These are phyloP conservation scores for Thalia dealbata DNA, from an alignment of 176 grass and related monocot species.

Conservation along the genomic window DNA sequence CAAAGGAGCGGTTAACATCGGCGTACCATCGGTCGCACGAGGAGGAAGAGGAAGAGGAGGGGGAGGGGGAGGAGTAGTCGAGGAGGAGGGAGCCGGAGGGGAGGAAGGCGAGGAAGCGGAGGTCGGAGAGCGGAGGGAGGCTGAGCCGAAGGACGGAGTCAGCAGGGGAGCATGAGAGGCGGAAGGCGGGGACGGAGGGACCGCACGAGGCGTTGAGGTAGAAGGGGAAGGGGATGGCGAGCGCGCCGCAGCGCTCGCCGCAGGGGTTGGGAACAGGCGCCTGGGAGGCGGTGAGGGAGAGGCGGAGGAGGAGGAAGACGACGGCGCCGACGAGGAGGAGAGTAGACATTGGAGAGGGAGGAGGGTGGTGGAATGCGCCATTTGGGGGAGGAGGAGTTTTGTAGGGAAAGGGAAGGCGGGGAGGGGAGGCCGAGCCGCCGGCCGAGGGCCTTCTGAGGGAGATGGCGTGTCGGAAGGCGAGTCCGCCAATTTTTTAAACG, in stretches of 20 bases:
- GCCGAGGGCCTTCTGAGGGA: slow-evolving; percentile 7
- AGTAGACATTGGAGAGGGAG: slow-evolving; percentile 4
- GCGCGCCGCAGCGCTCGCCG: slow-evolving; percentile 44
- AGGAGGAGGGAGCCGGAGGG: slow-evolving; percentile 56
- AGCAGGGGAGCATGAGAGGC: slow-evolving; percentile 36
- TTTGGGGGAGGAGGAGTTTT: slow-evolving; percentile 1
- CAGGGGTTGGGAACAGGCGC: slow-evolving; percentile 20
- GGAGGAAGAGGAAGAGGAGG: slow-evolving; percentile 21
- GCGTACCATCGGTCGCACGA: slow-evolving; percentile 49
- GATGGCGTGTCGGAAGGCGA: slow-evolving; percentile 3
- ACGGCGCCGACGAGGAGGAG: background rate
- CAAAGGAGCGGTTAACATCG: slow-evolving; percentile 31
- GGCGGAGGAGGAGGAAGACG: slow-evolving; percentile 6
- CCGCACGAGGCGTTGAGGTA: slow-evolving; percentile 61
- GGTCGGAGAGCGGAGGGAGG: slow-evolving; percentile 17
- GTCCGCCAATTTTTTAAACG: slow-evolving; percentile 3
- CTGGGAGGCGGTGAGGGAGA: background rate
- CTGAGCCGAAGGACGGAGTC: slow-evolving; percentile 32
- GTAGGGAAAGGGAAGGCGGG: background rate
- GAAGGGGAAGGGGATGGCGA: slow-evolving; percentile 68
- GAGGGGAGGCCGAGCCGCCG: background rate
- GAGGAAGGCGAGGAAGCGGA: slow-evolving; percentile 49
- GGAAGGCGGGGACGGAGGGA: slow-evolving; percentile 29
- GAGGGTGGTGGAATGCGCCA: slow-evolving; percentile 8
- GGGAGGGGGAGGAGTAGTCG: slow-evolving; percentile 46